Base-by-base conservation (phyloP, 2,329 filamentous ascomycete species). In the Cordyceps fumosorosea region DNA sequence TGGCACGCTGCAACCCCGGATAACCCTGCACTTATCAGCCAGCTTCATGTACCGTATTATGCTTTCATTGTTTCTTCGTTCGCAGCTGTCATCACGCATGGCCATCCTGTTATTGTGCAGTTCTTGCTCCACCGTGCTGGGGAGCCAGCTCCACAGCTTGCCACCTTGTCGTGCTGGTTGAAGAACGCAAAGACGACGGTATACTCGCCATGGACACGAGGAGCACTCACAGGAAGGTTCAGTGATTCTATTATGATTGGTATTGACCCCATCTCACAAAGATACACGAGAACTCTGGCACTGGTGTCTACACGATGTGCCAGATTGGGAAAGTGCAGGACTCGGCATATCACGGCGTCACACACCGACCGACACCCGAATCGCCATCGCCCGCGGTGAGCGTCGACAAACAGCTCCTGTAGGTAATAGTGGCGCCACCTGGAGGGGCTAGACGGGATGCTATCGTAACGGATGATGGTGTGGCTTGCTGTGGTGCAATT, bases 341-440 rank as follows among this genome's bases (percentile, higher is more conserved):
- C 5, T 24, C 32, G 34, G 51, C 18, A 24, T 22, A 24, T n/a
- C 32, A 54, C 51, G 51, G 34, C 37, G 29, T 37, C 14, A 24
- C 40, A 44, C 40, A 6, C 40, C 53, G 53, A 56, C 40, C 24
- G 53, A 56, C 37, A 32, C 16, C 53, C 37, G 24, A 56, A 45
- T 56, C 53, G 22, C 52, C 52, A 18, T 55, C 37, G 34, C 6
- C 52, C 24, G n/a, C 22, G 40, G 16, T 44, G 37, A n/a, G 40
- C 6, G 40, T n/a, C 14, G 40, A 44, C 29, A 37, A 7, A 29
- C 29, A 29, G 40, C 14, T 22, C 26, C 44, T 37, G 29, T 48
- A 57, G n/a, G 44, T 47, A 48, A 37, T 57, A 34, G 18, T 47
- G 55, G 29, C 55, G 55, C 55, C 55, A 57, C 55, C 40, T 5